Evolutionary conservation across 345 rosid genomes (phyloP), one percentile per base, ranked within the genome.

Genomic region (Psidium friedrichsthalianum): DNA sequence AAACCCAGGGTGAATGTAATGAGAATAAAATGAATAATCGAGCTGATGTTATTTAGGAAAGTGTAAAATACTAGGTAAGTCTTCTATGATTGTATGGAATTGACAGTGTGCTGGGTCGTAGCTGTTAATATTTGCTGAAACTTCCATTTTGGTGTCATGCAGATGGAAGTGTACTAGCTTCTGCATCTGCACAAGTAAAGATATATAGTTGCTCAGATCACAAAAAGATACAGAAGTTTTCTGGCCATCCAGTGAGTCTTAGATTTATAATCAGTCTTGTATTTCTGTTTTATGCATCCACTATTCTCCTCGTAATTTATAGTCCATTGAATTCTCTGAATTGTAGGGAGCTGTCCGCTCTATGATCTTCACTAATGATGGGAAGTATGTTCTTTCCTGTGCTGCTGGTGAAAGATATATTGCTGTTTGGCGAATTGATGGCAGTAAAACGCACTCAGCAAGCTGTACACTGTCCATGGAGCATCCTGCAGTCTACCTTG

Each of bases 381-480:
- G 98, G 24, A 94, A 92, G 78, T 94, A 90, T 80, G 84, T 94
- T 83, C 93, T 97, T 57, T 97, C 99, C 47, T 96, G 96, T 83
- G 98, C 98, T 55, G 89, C 89, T 81, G 95, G 93, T 51, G 98
- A 95, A 91, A 93, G 97, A 90, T 94, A 95, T 86, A 82, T 96
- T 84, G 96, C 95, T 74, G 44, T 97, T 5, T 97, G 99, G 99
- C 93, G 87, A 89, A 89, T 92, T 51, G 95, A 89, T 86, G 94
- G 98, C 84, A 90, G 90, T 56, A 94, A 94, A 90, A 95, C 90
- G 86, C 94, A 93, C 89, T 95, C 99, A 36, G 98, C 97, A 85
- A 93, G 94, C 89, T 97, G 98, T 91, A 94, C 94, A 85, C 97
- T 97, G 88, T 93, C 99, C 69, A 89, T 97, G 94, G 99, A 96